phyloP scores from a whole-genome alignment of 2,329 filamentous ascomycete species.

The Penicillium sp. region DNA sequence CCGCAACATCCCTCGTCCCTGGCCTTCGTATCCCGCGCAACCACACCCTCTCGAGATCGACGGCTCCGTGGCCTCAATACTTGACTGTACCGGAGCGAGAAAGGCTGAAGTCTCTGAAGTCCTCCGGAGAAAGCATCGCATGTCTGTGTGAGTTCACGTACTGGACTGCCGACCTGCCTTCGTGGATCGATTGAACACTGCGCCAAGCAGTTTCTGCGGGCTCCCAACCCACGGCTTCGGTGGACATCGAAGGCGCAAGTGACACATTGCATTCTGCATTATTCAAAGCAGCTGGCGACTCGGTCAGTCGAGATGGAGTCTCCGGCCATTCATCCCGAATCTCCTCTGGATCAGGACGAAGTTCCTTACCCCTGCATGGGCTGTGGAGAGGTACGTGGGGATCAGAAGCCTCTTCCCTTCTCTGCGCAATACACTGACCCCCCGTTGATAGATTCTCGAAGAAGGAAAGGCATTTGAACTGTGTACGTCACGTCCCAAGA shows the following conservation, averaged over 20 bases:
- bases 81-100: no score
- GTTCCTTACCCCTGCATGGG: slow-evolving; percentile 81
- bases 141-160: slow-evolving; percentile 10
- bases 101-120: no score
- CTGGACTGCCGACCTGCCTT: background rate
- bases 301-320: slow-evolving; percentile 45
- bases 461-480: slow-evolving; percentile 98
- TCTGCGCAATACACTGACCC: slow-evolving; percentile 10
- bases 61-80: no score
- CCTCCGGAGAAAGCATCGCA: background rate
- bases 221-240: background rate
- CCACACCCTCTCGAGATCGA: no score
- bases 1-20: no score
- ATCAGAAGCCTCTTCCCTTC: background rate
- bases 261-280: background rate
- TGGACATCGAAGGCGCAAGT: background rate
- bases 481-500: slow-evolving; percentile 51
- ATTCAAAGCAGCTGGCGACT: background rate
- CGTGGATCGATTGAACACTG: background rate
- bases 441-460: slow-evolving; percentile 69
- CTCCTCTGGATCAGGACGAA: slow-evolving; percentile 70
- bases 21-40: no score
- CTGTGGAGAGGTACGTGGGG: slow-evolving; percentile 68
- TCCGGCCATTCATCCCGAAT: slow-evolving; percentile 51
- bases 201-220: background rate